These are phyloP conservation scores for Kluyveromyces lactis DNA, from an alignment of 805 yeast genomes.

Conservation along the genomic window DNA sequence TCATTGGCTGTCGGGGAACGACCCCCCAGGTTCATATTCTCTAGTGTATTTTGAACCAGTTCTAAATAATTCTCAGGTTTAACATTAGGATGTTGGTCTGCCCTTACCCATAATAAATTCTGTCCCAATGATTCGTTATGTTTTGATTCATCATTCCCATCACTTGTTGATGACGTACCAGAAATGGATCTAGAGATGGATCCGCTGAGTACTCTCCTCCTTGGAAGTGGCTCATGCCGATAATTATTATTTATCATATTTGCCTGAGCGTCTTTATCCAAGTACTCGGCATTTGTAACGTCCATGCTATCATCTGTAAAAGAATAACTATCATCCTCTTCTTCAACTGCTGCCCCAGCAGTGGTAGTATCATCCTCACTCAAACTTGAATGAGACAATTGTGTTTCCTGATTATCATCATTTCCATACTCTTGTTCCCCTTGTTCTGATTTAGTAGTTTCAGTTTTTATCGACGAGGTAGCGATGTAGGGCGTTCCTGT, in stretches of 20 bases:
- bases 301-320: slow-evolving; percentile 20
- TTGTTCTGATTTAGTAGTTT: no score
- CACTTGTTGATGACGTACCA: background rate
- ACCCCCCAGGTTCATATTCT: slow-evolving; percentile 22
- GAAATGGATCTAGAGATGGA: background rate
- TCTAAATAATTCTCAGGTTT: slow-evolving; percentile 79
- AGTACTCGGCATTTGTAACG: slow-evolving; percentile 22
- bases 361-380: background rate
- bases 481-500: no score
- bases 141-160: background rate
- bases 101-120: slow-evolving; percentile 87
- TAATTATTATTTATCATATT: background rate
- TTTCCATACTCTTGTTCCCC: slow-evolving; percentile 2
- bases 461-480: no score
- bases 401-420: background rate
- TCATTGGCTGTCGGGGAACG: slow-evolving; percentile 8
- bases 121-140: slow-evolving; percentile 26
- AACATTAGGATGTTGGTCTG: slow-evolving; percentile 86
- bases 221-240: slow-evolving; percentile 5
- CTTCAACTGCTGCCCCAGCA: slow-evolving; percentile 1
- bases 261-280: slow-evolving; percentile 8
- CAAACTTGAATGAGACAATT: background rate
- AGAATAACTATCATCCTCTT: slow-evolving; percentile 9
- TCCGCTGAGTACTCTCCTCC: slow-evolving; percentile 1
- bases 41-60: slow-evolving; percentile 44